Conservation (phyloP, 2,329 filamentous ascomycete species). For the Fusarium sp. region DNA sequence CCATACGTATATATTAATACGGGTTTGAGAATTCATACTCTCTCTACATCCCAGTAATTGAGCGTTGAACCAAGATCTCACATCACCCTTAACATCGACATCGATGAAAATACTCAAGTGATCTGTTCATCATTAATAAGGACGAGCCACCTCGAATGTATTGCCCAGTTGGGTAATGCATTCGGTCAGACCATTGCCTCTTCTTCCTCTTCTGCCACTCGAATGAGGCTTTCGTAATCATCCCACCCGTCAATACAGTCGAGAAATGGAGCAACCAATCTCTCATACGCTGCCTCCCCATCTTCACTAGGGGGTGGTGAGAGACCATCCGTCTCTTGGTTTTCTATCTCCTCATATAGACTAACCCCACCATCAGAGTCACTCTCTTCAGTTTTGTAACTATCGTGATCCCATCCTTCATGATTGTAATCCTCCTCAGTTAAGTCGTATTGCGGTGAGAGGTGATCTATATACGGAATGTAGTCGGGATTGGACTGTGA, state of each 20-base stretch:
- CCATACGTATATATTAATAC: too few relatives aligned
- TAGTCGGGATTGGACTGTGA: background rate
- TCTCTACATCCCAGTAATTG: fast-evolving
- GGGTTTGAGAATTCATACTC: background rate
- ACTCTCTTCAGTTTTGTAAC: background rate
- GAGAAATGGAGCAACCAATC: background rate
- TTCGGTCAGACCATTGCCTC: background rate
- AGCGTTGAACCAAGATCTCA: background rate
- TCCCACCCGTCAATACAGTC: too few relatives aligned
- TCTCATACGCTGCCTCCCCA: background rate
- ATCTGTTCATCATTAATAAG: too few relatives aligned
- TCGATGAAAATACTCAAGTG: too few relatives aligned
- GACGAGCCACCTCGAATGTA: too few relatives aligned
- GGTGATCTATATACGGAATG: background rate
- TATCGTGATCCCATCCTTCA: background rate
- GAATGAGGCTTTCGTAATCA: too few relatives aligned
- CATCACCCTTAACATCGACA: too few relatives aligned
- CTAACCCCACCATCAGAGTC: background rate
- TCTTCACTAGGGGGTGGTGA: background rate
- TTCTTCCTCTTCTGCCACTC: background rate
- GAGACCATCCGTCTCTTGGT: background rate
- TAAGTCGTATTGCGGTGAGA: background rate
- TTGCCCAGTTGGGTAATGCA: background rate
- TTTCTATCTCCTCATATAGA: background rate
- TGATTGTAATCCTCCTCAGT: too few relatives aligned